Conservation (phyloP, 129 eudicot genomes). For the Flaveria sonorensis region DNA sequence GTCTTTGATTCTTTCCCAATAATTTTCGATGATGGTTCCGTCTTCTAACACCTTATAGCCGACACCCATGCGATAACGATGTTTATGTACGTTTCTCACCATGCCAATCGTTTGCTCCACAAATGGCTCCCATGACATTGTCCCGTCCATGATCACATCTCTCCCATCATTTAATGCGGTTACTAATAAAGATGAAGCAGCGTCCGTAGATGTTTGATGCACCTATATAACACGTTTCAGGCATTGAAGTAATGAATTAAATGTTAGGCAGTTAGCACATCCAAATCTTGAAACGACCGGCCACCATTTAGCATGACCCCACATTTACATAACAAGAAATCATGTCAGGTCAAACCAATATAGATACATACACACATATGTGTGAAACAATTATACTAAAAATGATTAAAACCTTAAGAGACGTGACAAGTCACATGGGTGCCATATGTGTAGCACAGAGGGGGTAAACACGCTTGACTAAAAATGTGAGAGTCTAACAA, state of each 20-base stretch:
- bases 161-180: conserved; percentile 95
- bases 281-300: neutral
- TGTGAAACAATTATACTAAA: no score
- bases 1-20: conserved; percentile 58
- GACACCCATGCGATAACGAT: conserved; percentile 83
- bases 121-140: conserved; percentile 89
- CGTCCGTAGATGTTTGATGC: conserved; percentile 85
- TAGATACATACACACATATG: no score
- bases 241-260: no score
- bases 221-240: conserved; percentile 42
- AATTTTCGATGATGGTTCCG: conserved; percentile 61
- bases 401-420: no score
- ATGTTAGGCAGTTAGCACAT: no score
- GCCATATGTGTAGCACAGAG: no score
- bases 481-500: no score
- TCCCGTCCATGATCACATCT: conserved; percentile 98
- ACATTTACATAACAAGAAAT: neutral
- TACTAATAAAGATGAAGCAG: conserved; percentile 87
- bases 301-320: no score
- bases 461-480: no score
- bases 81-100: conserved; percentile 80
- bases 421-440: no score
- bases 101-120: conserved; percentile 82
- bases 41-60: conserved; percentile 80
- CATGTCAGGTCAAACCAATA: no score